These are phyloP conservation scores for Ascosphaera acerosa DNA, from an alignment of 2,329 filamentous ascomycete genomes.

Conservation along the genomic window DNA sequence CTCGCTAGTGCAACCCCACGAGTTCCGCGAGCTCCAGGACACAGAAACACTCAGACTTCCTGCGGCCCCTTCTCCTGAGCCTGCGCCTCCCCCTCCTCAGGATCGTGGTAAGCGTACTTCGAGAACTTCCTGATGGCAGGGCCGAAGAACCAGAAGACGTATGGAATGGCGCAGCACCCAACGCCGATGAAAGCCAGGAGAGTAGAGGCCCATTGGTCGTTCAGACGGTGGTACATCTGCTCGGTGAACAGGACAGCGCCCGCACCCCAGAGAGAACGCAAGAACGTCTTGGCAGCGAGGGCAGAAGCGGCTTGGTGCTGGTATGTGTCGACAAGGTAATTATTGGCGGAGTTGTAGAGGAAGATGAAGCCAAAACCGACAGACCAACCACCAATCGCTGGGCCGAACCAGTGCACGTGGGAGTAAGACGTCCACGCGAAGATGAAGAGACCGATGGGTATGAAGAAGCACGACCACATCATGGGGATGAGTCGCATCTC, in stretches of 20 bases:
- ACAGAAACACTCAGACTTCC: no score
- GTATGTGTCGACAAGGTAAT: conserved; percentile 44
- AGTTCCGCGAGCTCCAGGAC: no score
- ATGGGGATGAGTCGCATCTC: conserved; percentile 61
- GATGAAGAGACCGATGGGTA: conserved; percentile 39
- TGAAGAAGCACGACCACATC: conserved; percentile 53
- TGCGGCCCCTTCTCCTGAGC: no score
- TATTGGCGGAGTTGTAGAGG: conserved; percentile 55
- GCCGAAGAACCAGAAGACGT: conserved; percentile 55
- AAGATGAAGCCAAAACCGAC: conserved; percentile 67
- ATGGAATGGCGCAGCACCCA: conserved; percentile 61
- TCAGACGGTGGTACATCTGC: conserved; percentile 52
- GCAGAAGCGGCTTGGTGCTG: conserved; percentile 56
- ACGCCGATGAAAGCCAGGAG: conserved; percentile 50
- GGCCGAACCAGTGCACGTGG: conserved; percentile 41
- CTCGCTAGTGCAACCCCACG: no score
- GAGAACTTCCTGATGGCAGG: conserved; percentile 41
- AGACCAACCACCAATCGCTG: conserved; percentile 41
- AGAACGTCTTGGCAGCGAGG: conserved; percentile 56
- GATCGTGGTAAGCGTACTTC: conserved; percentile 43
- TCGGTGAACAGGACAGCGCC: conserved; percentile 51
- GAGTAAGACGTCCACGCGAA: conserved; percentile 46
- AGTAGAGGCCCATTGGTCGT: conserved; percentile 49
- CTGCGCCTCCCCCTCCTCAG: conserved; percentile 23
- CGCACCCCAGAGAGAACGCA: conserved; percentile 61